A percentile compares a stretch with the other conserved stretches of the same genome.
These are phyloP conservation scores for Catenaria anguillulae DNA, from an alignment of 371 early-diverging fungal genomes.

Conservation along the genomic window DNA sequence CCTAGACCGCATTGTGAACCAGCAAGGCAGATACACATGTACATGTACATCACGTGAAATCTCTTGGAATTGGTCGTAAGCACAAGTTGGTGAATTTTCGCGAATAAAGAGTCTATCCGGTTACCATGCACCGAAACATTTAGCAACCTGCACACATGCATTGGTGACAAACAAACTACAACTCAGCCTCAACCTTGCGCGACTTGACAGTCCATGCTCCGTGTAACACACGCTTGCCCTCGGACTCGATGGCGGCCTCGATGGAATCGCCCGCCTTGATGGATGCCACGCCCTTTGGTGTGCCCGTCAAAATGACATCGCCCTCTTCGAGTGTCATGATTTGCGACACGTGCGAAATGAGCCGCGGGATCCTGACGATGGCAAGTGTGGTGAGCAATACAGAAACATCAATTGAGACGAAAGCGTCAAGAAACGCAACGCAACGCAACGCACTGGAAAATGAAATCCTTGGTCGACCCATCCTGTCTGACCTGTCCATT, in stretches of 20 bases:
- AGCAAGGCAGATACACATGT: too few species aligned
- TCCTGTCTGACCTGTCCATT: constrained; percentile 61
- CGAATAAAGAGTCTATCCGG: too few species aligned
- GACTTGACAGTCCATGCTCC: background rate
- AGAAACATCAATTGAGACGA: constrained; percentile 2
- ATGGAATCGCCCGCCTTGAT: constrained; percentile 60
- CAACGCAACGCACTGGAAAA: constrained; percentile 62
- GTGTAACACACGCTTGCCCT: constrained; percentile 3
- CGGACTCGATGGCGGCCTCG: constrained; percentile 45
- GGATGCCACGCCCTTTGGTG: constrained; percentile 79
- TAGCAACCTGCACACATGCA: too few species aligned
- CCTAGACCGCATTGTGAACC: too few species aligned
- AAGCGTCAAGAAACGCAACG: too few species aligned
- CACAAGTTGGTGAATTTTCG: too few species aligned
- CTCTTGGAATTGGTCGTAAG: too few species aligned
- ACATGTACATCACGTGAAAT: too few species aligned
- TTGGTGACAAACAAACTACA: too few species aligned
- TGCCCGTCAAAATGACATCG: constrained; percentile 40
- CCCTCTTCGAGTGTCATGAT: constrained; percentile 61
- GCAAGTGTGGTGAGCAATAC: background rate
- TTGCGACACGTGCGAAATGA: constrained; percentile 59
- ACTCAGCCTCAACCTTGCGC: background rate
- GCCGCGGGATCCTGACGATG: constrained; percentile 43
- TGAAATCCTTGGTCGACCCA: constrained; percentile 79
- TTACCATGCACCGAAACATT: too few species aligned